phyloP scores from a whole-genome alignment of 768 basidiomycete genomes.

The Pisolithus tinctorius region DNA sequence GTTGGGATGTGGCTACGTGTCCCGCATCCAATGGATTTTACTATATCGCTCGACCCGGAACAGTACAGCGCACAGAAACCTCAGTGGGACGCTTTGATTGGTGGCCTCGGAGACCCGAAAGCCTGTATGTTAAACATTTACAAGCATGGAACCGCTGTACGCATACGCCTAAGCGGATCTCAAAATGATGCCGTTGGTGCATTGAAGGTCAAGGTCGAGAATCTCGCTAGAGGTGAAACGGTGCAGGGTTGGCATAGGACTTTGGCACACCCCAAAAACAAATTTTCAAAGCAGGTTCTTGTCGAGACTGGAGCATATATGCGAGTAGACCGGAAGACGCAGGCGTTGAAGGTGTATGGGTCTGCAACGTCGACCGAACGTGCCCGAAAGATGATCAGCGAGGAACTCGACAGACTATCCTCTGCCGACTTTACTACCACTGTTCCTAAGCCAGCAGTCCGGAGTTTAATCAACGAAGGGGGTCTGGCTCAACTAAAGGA shows the following conservation, averaged over 20 bases:
- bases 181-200: slow-evolving; percentile 48
- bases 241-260: slow-evolving; percentile 47
- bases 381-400: slow-evolving; percentile 39
- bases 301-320: slow-evolving; percentile 36
- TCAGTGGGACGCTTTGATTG: slow-evolving; percentile 41
- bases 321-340: slow-evolving; percentile 39
- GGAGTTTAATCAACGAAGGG: slow-evolving; percentile 47
- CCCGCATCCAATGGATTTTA: slow-evolving; percentile 45
- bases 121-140: slow-evolving; percentile 30
- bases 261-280: slow-evolving; percentile 21
- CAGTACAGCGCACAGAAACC: slow-evolving; percentile 47
- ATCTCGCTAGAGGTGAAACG: slow-evolving; percentile 43
- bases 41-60: slow-evolving; percentile 37
- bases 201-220: slow-evolving; percentile 56
- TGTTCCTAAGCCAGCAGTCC: slow-evolving; percentile 34
- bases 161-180: slow-evolving; percentile 42
- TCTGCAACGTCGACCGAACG: slow-evolving; percentile 30
- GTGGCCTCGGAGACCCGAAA: slow-evolving; percentile 29
- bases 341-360: slow-evolving; percentile 42
- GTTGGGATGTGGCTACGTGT: slow-evolving; percentile 32
- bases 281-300: slow-evolving; percentile 31
- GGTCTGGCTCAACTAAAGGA: slow-evolving; percentile 43
- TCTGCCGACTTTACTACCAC: slow-evolving; percentile 35
- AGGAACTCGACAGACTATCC: slow-evolving; percentile 42
- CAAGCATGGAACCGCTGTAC: slow-evolving; percentile 20